phyloP scores from a whole-genome alignment of 1,284 basidiomycete genomes.

The Fomes fomentarius region DNA sequence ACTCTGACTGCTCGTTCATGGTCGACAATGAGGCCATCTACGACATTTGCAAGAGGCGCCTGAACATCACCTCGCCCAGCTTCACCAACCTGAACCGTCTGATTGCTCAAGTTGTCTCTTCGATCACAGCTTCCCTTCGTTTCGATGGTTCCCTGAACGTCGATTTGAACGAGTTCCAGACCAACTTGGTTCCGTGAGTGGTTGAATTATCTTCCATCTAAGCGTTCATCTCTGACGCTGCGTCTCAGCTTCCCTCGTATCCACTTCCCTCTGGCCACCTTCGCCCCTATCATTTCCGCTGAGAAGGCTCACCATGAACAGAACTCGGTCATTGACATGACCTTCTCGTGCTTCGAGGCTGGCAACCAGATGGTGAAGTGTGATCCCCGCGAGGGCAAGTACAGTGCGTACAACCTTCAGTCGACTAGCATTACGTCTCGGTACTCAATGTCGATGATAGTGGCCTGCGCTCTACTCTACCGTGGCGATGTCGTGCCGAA shows the following conservation, averaged over 20 bases:
- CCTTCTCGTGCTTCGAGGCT: conserved; percentile 91
- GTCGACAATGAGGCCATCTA: conserved; percentile 96
- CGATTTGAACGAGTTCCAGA: conserved; percentile 86
- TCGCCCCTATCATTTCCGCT: conserved; percentile 87
- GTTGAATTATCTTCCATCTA: neutral
- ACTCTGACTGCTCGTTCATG: conserved; percentile 99
- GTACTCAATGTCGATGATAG: conserved; percentile 35
- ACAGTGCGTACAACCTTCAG: conserved; percentile 56
- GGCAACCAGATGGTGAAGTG: conserved; percentile 93
- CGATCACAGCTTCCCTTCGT: conserved; percentile 81
- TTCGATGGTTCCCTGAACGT: conserved; percentile 85
- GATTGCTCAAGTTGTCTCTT: conserved; percentile 90
- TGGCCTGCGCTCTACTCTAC: conserved; percentile 78
- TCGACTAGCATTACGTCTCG: neutral
- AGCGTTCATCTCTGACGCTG: conserved; percentile 5
- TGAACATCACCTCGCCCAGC: conserved; percentile 78
- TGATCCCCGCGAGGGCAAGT: conserved; percentile 83
- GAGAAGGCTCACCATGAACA: conserved; percentile 87
- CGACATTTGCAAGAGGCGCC: conserved; percentile 93
- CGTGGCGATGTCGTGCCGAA: conserved; percentile 91
- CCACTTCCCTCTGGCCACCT: conserved; percentile 91
- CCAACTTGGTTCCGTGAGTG: conserved; percentile 71
- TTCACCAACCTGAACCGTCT: conserved; percentile 90
- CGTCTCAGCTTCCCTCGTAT: conserved; percentile 69
- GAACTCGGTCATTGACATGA: conserved; percentile 94